A percentile compares a stretch with the other conserved stretches of the same genome.
Conservation (phyloP, 768 basidiomycete species). For the Steccherinum ochraceum region DNA sequence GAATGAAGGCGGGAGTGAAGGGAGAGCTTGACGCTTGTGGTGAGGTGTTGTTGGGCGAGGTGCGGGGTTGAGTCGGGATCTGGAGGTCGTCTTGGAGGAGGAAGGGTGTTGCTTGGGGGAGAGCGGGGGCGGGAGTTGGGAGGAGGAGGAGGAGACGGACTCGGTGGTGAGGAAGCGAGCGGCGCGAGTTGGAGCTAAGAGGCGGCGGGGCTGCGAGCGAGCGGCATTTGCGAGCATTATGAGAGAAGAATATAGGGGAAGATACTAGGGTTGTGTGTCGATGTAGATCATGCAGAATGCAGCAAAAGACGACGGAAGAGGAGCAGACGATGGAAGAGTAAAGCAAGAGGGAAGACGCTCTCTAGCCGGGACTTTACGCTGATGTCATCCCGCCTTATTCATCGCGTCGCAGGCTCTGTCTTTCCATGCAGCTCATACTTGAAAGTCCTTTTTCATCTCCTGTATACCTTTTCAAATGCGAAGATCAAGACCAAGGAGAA, state of each 20-base stretch:
- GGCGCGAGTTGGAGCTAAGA: constrained; percentile 13
- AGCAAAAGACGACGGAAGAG: too few relatives aligned
- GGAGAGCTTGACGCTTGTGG: constrained; percentile 30
- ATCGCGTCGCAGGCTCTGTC: too few relatives aligned
- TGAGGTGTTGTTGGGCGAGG: constrained; percentile 28
- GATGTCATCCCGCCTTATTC: too few relatives aligned
- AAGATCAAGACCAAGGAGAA: too few relatives aligned
- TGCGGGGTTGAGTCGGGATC: constrained; percentile 35
- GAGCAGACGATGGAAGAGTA: too few relatives aligned
- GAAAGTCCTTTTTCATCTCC: too few relatives aligned
- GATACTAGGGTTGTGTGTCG: not conserved
- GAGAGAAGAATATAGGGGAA: not conserved
- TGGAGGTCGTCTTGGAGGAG: constrained; percentile 20
- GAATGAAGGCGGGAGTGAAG: constrained; percentile 62
- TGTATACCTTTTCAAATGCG: too few relatives aligned
- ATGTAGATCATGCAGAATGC: not conserved
- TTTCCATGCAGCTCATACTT: too few relatives aligned
- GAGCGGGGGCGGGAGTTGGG: constrained; percentile 23
- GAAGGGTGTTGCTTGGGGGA: constrained; percentile 25
- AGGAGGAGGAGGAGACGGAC: constrained; percentile 15
- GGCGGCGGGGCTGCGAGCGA: constrained; percentile 4
- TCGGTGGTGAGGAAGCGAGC: constrained; percentile 22
- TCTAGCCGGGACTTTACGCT: too few relatives aligned
- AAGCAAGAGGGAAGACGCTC: too few relatives aligned
- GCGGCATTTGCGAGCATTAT: constrained; percentile 11